Evolutionary conservation across 257 asterid species (phyloP).

Genomic region (Solanum dulcamara): DNA sequence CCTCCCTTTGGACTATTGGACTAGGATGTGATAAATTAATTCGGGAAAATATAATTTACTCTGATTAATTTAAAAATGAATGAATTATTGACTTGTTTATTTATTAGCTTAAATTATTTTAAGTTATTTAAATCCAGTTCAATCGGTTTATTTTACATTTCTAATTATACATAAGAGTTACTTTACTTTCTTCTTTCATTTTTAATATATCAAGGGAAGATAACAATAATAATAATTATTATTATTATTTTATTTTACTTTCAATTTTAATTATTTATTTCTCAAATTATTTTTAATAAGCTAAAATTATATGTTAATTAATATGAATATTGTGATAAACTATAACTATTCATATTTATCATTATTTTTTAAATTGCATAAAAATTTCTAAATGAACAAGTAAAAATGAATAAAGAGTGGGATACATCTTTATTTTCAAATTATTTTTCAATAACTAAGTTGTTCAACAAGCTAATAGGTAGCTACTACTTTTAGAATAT

Average conservation of each 20-base stretch:
- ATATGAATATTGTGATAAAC: too few species aligned
- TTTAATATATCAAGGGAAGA: neutral
- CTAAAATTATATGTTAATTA: neutral
- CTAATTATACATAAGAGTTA: neutral
- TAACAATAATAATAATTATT: too few species aligned
- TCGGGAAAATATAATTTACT: neutral
- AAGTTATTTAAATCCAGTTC: too few species aligned
- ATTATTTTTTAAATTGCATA: neutral
- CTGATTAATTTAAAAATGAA: neutral
- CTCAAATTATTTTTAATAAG: neutral
- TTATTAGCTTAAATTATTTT: too few species aligned
- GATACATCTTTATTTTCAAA: neutral
- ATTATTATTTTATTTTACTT: too few species aligned
- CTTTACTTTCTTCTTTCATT: neutral
- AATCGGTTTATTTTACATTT: neutral
- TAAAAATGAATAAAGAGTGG: neutral
- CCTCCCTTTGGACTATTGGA: neutral
- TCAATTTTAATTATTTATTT: neutral
- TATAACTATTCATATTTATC: too few species aligned
- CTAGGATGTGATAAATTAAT: neutral
- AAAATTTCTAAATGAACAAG: neutral
- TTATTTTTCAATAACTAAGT: neutral
- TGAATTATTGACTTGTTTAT: too few species aligned
- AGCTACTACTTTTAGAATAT: neutral
- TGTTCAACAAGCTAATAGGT: neutral